Percentiles rank a stretch among this genome's conserved stretches.
phyloP scores from a whole-genome alignment of 2,329 filamentous ascomycete genomes.

The Pseudogymnoascus sp. region DNA sequence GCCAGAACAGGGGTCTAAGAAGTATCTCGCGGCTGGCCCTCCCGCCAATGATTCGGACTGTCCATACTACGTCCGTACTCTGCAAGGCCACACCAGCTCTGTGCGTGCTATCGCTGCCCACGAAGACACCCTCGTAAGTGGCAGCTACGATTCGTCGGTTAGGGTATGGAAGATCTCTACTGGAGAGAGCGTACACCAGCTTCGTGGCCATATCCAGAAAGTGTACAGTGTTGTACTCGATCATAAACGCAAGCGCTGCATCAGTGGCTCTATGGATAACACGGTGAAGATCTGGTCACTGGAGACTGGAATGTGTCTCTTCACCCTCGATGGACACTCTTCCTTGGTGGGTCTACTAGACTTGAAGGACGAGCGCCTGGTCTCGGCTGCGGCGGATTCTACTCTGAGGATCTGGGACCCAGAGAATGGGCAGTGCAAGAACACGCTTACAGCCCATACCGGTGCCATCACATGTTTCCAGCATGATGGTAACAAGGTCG shows the following conservation, averaged over 20 bases:
- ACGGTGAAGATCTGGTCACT: conserved; percentile 97
- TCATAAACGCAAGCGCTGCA: conserved; percentile 83
- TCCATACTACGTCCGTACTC: conserved; percentile 84
- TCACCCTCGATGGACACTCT: conserved; percentile 86
- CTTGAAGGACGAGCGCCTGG: conserved; percentile 77
- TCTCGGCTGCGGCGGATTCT: conserved; percentile 90
- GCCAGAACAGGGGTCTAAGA: conserved; percentile 66
- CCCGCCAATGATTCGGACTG: conserved; percentile 70
- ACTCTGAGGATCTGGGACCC: conserved; percentile 97
- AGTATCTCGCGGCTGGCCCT: conserved; percentile 71
- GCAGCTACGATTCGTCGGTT: conserved; percentile 92
- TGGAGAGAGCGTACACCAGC: conserved; percentile 73
- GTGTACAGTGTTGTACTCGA: conserved; percentile 97
- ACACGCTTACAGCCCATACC: conserved; percentile 83
- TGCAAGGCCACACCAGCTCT: conserved; percentile 83
- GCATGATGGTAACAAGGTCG: conserved; percentile 92
- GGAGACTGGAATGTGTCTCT: conserved; percentile 71
- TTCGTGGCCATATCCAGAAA: conserved; percentile 83
- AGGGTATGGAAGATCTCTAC: conserved; percentile 97
- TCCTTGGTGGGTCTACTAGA: conserved; percentile 89
- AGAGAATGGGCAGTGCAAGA: conserved; percentile 82
- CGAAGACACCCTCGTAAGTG: conserved; percentile 91
- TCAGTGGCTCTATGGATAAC: conserved; percentile 97
- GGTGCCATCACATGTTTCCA: conserved; percentile 98
- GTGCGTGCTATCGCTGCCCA: conserved; percentile 93